A percentile compares a stretch with the other conserved stretches of the same genome.
phyloP scores from a whole-genome alignment of 768 basidiomycete genomes.

The Holtermanniella nyarrowii region DNA sequence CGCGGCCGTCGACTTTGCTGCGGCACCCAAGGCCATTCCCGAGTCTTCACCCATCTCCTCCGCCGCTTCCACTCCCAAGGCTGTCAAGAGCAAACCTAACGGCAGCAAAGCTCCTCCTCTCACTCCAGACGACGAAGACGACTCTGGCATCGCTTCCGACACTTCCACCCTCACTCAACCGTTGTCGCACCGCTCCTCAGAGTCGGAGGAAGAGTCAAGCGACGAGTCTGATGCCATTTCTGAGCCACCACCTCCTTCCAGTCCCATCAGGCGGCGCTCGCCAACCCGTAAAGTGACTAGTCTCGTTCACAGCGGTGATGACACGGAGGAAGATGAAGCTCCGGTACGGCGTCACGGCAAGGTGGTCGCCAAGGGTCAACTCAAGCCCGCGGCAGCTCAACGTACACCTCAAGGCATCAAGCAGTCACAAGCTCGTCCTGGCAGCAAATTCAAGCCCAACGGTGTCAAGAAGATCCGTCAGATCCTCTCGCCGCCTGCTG shows the following conservation, averaged over 20 bases:
- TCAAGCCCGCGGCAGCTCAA: conserved; percentile 1
- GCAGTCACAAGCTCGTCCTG: not conserved
- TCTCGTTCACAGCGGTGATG: not conserved
- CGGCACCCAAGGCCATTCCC: too few species aligned
- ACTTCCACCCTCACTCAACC: conserved; percentile 25
- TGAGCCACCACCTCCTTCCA: not conserved
- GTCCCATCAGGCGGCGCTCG: not conserved
- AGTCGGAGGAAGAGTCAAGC: conserved; percentile 9
- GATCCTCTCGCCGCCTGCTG: conserved; percentile 5
- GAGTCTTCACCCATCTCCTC: too few species aligned
- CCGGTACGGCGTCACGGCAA: too few species aligned
- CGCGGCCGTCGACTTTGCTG: too few species aligned
- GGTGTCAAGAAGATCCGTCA: conserved; percentile 1
- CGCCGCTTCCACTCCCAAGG: too few species aligned
- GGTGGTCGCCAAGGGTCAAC: not conserved
- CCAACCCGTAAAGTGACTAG: not conserved
- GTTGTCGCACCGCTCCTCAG: conserved; percentile 9
- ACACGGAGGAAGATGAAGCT: not conserved
- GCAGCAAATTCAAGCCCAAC: not conserved
- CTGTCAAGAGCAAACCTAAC: not conserved
- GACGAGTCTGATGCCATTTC: not conserved
- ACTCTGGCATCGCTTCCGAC: conserved; percentile 20
- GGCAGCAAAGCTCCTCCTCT: conserved; percentile 7
- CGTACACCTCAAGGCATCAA: not conserved
- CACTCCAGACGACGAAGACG: not conserved